phyloP scores from a whole-genome alignment of 495 filamentous ascomycete genomes.

The Penicillium robsamsonii region DNA sequence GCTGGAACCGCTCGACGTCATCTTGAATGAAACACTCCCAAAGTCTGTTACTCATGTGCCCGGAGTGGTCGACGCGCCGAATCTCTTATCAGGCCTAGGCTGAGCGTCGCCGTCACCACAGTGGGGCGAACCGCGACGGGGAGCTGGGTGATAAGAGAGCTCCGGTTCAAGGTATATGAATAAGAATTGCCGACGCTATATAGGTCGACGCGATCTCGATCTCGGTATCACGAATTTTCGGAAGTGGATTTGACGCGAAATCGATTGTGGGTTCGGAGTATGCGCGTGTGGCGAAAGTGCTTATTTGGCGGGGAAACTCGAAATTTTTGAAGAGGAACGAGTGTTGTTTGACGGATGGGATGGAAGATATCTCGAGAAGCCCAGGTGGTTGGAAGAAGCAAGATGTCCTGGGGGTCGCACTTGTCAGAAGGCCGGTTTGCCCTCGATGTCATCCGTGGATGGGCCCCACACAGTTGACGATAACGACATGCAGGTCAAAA shows the following conservation, averaged over 20 bases:
- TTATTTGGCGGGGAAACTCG: background rate
- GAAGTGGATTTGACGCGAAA: conserved; percentile 15
- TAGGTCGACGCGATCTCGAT: conserved; percentile 17
- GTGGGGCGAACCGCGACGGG: conserved; percentile 75
- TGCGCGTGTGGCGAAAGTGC: conserved; percentile 23
- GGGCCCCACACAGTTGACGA: background rate
- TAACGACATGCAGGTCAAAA: background rate
- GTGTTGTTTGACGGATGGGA: background rate
- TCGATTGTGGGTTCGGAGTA: conserved; percentile 21
- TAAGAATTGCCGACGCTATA: conserved; percentile 13
- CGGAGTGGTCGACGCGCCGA: conserved; percentile 40
- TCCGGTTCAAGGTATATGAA: conserved; percentile 22
- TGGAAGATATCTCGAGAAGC: background rate
- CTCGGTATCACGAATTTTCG: conserved; percentile 2
- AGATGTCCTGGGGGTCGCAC: conserved; percentile 2
- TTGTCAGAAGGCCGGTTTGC: conserved; percentile 7
- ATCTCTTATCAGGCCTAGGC: conserved; percentile 62
- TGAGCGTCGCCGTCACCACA: conserved; percentile 80
- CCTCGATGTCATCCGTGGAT: conserved; percentile 18
- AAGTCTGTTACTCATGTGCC: conserved; percentile 92
- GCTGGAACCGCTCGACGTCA: conserved; percentile 89
- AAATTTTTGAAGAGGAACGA: background rate
- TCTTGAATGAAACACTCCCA: conserved; percentile 96
- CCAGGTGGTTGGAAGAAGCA: background rate
- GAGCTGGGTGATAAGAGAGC: conserved; percentile 50